These are phyloP conservation scores for Pseudodiploospora longispora DNA, from an alignment of 2,329 filamentous ascomycete genomes.

Conservation along the genomic window DNA sequence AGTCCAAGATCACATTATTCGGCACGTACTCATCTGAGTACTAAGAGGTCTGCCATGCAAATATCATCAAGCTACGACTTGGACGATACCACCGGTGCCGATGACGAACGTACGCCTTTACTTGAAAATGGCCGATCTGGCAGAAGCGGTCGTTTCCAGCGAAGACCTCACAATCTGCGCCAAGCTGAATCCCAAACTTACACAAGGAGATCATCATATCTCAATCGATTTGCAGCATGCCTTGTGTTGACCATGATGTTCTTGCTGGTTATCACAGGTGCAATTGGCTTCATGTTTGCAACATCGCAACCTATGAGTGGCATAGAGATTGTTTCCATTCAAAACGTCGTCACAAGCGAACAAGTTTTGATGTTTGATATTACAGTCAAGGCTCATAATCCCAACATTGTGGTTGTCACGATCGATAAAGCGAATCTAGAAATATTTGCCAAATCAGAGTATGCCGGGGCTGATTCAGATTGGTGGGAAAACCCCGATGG, in stretches of 20 bases:
- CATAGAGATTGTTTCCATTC: constrained; percentile 71
- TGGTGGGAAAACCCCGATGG: constrained; percentile 42
- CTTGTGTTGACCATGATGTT: constrained; percentile 76
- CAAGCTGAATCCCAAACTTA: constrained; percentile 68
- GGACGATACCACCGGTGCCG: constrained; percentile 69
- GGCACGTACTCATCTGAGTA: constrained; percentile 22
- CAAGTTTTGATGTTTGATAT: constrained; percentile 94
- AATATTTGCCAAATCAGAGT: constrained; percentile 88
- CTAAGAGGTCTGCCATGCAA: constrained; percentile 48
- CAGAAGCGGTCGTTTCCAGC: constrained; percentile 50
- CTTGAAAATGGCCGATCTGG: constrained; percentile 52
- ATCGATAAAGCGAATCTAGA: constrained; percentile 83
- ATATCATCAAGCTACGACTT: constrained; percentile 64
- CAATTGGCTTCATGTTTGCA: constrained; percentile 81
- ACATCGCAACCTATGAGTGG: constrained; percentile 80
- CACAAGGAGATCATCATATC: constrained; percentile 52
- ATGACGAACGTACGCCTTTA: constrained; percentile 83
- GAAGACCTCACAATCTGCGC: constrained; percentile 48
- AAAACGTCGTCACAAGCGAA: constrained; percentile 86
- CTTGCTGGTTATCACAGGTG: constrained; percentile 72
- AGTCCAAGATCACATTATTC: constrained; percentile 54
- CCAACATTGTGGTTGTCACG: constrained; percentile 82
- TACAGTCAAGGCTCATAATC: constrained; percentile 79
- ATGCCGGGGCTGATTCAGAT: constrained; percentile 62
- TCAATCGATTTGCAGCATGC: constrained; percentile 75